A percentile compares a stretch with the other conserved stretches of the same genome.
phyloP scores from a whole-genome alignment of 331 rosid species.

The Rosa hybrid region DNA sequence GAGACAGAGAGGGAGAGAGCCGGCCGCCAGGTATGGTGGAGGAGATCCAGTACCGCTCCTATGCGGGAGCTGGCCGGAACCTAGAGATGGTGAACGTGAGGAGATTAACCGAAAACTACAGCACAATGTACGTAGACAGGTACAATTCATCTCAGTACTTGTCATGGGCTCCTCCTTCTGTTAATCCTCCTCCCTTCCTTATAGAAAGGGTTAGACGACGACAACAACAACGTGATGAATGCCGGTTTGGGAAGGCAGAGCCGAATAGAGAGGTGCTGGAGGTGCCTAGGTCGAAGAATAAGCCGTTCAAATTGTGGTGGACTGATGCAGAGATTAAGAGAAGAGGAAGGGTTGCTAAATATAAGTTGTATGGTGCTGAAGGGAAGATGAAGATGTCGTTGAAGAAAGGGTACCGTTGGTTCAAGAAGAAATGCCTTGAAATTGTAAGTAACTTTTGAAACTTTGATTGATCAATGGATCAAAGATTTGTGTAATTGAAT shows the following conservation, averaged over 20 bases:
- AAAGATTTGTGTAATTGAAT: neutral
- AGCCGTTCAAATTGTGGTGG: conserved; percentile 48
- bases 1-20: conserved; percentile 1
- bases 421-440: conserved; percentile 50
- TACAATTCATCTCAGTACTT: neutral
- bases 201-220: neutral
- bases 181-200: neutral
- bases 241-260: neutral
- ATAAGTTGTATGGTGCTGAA: conserved; percentile 56
- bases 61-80: neutral
- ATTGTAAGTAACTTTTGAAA: conserved; percentile 31
- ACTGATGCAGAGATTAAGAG: conserved; percentile 63
- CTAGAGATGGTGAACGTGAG: conserved; percentile 22
- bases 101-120: conserved; percentile 27
- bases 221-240: neutral
- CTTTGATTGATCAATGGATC: neutral
- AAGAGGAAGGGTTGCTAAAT: conserved; percentile 43
- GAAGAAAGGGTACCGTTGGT: conserved; percentile 74
- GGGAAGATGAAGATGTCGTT: conserved; percentile 57
- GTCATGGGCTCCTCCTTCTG: conserved; percentile 8
- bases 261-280: neutral
- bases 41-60: conserved; percentile 12
- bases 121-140: neutral
- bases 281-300: neutral
- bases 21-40: conserved; percentile 10